A percentile compares a stretch with the other conserved stretches of the same genome.
Evolutionary conservation across 352 stramenopile species (phyloP).

Genomic region (Phytophthora sp.): DNA sequence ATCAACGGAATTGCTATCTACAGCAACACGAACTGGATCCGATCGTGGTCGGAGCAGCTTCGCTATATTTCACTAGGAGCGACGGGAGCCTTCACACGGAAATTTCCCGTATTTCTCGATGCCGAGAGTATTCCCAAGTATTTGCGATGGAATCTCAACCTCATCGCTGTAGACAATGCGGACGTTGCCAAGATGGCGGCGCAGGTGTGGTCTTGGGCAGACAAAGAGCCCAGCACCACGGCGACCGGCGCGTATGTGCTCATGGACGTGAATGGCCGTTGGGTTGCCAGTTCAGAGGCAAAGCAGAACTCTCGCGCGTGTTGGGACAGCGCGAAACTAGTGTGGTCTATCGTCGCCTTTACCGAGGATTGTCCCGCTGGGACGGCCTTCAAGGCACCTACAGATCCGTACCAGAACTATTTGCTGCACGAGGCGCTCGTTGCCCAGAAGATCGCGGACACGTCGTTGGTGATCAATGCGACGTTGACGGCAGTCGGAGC

Average conservation of each 20-base stretch:
- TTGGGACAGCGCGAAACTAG: constrained; percentile 40
- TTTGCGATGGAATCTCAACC: constrained; percentile 62
- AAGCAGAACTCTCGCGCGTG: constrained; percentile 42
- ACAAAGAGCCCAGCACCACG: constrained; percentile 50
- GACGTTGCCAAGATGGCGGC: constrained; percentile 61
- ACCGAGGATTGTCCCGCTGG: constrained; percentile 32
- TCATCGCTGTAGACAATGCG: constrained; percentile 54
- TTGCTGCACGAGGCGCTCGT: constrained; percentile 46
- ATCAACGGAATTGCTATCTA: constrained; percentile 61
- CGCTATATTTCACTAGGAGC: constrained; percentile 56
- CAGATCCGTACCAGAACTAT: constrained; percentile 62
- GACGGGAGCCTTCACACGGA: constrained; percentile 28
- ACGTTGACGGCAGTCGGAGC: constrained; percentile 35
- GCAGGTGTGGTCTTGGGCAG: constrained; percentile 64
- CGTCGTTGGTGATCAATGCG: constrained; percentile 53
- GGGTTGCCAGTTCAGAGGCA: constrained; percentile 38
- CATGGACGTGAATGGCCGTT: constrained; percentile 48
- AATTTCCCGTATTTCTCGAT: constrained; percentile 43
- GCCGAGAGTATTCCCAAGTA: constrained; percentile 52
- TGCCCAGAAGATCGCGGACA: constrained; percentile 37
- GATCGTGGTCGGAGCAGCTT: constrained; percentile 55
- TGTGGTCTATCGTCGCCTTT: constrained; percentile 50
- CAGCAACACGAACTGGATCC: constrained; percentile 50
- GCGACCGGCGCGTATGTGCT: constrained; percentile 33
- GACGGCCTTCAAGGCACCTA: constrained; percentile 40